Conservation (phyloP, 371 early-diverging fungal genomes). For the Basidiobolus meristosporus region DNA sequence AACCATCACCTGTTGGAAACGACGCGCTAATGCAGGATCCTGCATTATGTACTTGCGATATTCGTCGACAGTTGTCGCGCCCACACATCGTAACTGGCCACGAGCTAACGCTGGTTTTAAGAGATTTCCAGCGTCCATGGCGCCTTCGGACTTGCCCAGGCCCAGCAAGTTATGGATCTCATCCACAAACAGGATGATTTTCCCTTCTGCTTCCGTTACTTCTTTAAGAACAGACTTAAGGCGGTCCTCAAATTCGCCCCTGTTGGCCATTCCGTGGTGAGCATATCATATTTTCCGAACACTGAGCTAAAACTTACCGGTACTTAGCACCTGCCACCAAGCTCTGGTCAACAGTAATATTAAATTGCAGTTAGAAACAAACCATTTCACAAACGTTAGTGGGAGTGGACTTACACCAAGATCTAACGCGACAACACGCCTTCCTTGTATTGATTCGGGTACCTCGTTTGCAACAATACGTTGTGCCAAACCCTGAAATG, state of each 20-base stretch:
- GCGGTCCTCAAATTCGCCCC: constrained; percentile 77
- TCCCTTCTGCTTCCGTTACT: constrained; percentile 44
- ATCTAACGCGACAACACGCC: constrained; percentile 58
- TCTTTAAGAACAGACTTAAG: constrained; percentile 56
- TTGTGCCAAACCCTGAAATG: constrained; percentile 71
- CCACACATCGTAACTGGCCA: constrained; percentile 63
- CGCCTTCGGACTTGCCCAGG: constrained; percentile 56
- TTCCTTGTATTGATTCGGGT: constrained; percentile 50
- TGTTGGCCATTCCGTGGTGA: constrained; percentile 4
- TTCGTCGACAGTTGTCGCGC: constrained; percentile 80
- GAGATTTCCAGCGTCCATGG: constrained; percentile 65
- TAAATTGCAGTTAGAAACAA: too few species aligned
- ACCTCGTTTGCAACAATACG: constrained; percentile 64
- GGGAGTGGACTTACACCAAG: constrained; percentile 25
- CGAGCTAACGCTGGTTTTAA: constrained; percentile 74
- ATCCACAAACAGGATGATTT: constrained; percentile 70
- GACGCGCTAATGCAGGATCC: constrained; percentile 72
- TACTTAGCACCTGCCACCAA: constrained; percentile 67
- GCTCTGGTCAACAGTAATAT: constrained; percentile 11
- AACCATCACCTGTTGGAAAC: constrained; percentile 64
- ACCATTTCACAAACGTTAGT: too few species aligned
- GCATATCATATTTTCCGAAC: background rate
- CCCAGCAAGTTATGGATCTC: constrained; percentile 69
- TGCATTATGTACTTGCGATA: constrained; percentile 65
- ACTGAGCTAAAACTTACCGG: constrained; percentile 12